Evolutionary conservation across 352 stramenopile species (phyloP).

Genomic region (Hyaloperonospora brassicae): DNA sequence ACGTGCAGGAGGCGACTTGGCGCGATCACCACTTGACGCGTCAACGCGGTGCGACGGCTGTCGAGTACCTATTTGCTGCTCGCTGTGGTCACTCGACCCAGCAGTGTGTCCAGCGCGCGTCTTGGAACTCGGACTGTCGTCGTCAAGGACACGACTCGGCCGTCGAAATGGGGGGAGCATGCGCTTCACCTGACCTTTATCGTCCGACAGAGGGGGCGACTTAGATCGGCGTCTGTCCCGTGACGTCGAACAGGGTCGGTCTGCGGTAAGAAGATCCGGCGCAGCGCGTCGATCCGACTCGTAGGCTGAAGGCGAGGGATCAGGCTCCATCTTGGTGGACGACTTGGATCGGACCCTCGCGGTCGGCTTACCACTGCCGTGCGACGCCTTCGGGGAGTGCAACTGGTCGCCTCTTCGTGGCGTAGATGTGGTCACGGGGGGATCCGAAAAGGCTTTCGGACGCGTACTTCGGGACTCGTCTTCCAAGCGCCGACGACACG

Average conservation of each 20-base stretch:
- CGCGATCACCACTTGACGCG: not conserved
- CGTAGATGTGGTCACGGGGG: not conserved
- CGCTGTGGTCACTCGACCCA: slow-evolving; percentile 1
- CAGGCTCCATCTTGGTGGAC: slow-evolving; percentile 5
- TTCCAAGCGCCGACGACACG: not conserved
- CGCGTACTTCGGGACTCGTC: slow-evolving; percentile 1
- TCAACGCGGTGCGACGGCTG: slow-evolving; percentile 3
- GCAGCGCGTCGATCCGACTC: slow-evolving; percentile 1
- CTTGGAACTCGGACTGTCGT: not conserved
- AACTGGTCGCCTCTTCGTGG: slow-evolving; percentile 2
- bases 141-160: slow-evolving; percentile 2
- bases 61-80: slow-evolving; percentile 1
- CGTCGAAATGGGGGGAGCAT: slow-evolving; percentile 12
- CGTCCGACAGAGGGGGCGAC: not conserved
- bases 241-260: slow-evolving; percentile 1
- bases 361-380: slow-evolving; percentile 1
- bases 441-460: slow-evolving; percentile 16
- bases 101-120: not conserved
- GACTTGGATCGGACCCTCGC: slow-evolving; percentile 11
- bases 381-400: no score
- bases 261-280: not conserved
- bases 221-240: slow-evolving; percentile 7
- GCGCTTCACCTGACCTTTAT: not conserved
- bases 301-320: slow-evolving; percentile 5
- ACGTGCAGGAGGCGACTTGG: slow-evolving; percentile 1